These are phyloP conservation scores for Cytospora mali DNA, from an alignment of 2,329 filamentous ascomycete genomes.

Conservation along the genomic window DNA sequence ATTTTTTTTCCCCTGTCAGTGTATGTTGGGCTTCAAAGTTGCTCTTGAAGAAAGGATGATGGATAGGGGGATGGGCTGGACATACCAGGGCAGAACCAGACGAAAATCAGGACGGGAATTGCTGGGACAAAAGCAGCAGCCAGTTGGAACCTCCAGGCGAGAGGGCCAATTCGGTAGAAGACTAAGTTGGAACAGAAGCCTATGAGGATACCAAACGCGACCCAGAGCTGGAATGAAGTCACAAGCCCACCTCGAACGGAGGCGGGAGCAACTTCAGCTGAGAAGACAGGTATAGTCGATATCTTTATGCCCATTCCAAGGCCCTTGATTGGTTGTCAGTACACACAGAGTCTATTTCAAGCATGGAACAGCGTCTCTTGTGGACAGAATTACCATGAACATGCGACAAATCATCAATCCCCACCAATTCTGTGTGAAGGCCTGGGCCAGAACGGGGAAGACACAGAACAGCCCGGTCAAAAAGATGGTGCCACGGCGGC, in stretches of 20 bases:
- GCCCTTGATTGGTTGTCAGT: slow-evolving; percentile 7
- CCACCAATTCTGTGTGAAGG: slow-evolving; percentile 53
- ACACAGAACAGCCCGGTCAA: slow-evolving; percentile 58
- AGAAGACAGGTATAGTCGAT: slow-evolving; percentile 14
- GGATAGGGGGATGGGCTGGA: no score
- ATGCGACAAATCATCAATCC: slow-evolving; percentile 52
- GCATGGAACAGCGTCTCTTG: neutral
- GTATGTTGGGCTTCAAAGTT: neutral
- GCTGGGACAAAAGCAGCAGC: slow-evolving; percentile 65
- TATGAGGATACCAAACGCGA: slow-evolving; percentile 35
- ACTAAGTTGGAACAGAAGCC: slow-evolving; percentile 60
- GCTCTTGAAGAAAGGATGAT: no score
- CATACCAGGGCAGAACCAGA: slow-evolving; percentile 45
- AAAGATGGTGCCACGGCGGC: slow-evolving; percentile 55
- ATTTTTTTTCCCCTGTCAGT: slow-evolving; percentile 57
- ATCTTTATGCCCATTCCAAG: slow-evolving; percentile 18
- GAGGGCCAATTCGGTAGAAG: slow-evolving; percentile 51
- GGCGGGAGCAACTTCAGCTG: slow-evolving; percentile 16
- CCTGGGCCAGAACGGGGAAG: slow-evolving; percentile 57
- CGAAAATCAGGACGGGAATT: slow-evolving; percentile 51
- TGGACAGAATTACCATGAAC: slow-evolving; percentile 31
- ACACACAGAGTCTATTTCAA: slow-evolving; percentile 11
- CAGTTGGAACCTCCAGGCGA: slow-evolving; percentile 65
- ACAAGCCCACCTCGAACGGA: slow-evolving; percentile 18
- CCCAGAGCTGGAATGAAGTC: slow-evolving; percentile 37